Evolutionary conservation across 2,329 filamentous ascomycete species (phyloP).

Genomic region (Cordyceps pruinosa): DNA sequence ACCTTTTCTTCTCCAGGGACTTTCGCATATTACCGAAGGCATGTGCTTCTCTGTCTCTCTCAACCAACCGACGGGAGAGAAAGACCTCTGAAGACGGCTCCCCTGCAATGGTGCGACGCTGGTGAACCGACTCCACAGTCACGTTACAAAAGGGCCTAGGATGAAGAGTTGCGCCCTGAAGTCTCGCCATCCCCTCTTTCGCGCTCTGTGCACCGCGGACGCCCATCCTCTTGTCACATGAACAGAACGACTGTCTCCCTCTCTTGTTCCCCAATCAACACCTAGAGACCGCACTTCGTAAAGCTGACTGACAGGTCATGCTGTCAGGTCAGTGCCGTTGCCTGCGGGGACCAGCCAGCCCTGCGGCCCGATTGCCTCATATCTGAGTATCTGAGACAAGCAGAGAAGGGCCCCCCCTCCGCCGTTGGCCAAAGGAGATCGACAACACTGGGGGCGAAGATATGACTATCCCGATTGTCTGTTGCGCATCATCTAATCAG

Average conservation of each 20-base stretch:
- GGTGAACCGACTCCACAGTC: constrained; percentile 5
- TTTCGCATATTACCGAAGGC: neutral
- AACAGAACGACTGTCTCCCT: no score
- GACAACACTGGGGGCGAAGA: neutral
- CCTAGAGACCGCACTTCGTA: no score
- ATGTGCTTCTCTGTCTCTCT: neutral
- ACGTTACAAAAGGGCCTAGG: neutral
- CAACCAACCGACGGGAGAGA: neutral
- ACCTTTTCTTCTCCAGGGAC: neutral
- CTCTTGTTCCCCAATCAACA: no score
- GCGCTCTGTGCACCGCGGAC: no score
- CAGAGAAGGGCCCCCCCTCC: neutral
- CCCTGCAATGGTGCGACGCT: constrained; percentile 2
- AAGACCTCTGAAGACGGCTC: neutral
- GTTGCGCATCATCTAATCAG: no score
- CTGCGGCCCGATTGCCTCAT: neutral
- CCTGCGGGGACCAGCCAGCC: neutral
- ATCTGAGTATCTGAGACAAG: neutral
- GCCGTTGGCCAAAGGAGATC: neutral
- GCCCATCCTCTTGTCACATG: no score
- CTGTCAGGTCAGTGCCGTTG: no score
- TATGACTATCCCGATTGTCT: neutral
- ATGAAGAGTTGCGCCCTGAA: no score
- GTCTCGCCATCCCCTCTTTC: no score
- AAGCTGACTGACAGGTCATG: no score